Evolutionary conservation across 2,329 filamentous ascomycete species (phyloP), one percentile per base, ranked within the genome.

Genomic region (Trichophyton rubrum): DNA sequence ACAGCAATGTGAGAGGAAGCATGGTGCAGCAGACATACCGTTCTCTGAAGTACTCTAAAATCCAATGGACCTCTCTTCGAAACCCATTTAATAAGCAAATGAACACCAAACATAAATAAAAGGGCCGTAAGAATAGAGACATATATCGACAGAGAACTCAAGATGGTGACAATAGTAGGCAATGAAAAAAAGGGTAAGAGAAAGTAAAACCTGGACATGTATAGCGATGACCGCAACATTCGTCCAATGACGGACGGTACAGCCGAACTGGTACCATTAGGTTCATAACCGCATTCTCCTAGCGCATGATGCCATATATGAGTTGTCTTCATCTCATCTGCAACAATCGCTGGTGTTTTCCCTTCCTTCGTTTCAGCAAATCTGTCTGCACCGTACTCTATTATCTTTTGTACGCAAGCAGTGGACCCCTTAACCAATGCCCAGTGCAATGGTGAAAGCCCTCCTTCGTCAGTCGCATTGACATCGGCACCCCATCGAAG

Each of bases 381-480:
- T 53, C 93, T 84, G 74, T 99, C 93, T 27, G 91, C 86, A 55
- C 93, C 95, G 72, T 96, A 96, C 77, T 99, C 93, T 66, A 99
- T 82, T 51, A 99, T 79, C 75, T 96, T 97, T 71, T 95, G 85
- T 64, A 99, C 88, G 71, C 91, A 96, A 9, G 85, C 85, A 63
- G 89, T 83, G 56, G 87, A 93, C 11, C 95, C 93, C 75, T 95
- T 96, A 40, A 99, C 93, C 55, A 99, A 78, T 0, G 90, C 91
- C 93, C 93, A 99, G 71, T 99, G 93, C 66, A 99, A 77, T 3
- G 93, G 90, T 0, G 92, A 96, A 72, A 97, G 93, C 30, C 92
- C 92, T 67, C 91, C 88, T 70, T 96, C 90, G 68, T 99, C 93
- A 33, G 82, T 85, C 38, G 89, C 87, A 73, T 95, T 90, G 7